Percentiles rank a stretch among this genome's conserved stretches.
These are phyloP conservation scores for Xerophyta viscosa DNA, from an alignment of 106 monocot species.

Conservation along the genomic window DNA sequence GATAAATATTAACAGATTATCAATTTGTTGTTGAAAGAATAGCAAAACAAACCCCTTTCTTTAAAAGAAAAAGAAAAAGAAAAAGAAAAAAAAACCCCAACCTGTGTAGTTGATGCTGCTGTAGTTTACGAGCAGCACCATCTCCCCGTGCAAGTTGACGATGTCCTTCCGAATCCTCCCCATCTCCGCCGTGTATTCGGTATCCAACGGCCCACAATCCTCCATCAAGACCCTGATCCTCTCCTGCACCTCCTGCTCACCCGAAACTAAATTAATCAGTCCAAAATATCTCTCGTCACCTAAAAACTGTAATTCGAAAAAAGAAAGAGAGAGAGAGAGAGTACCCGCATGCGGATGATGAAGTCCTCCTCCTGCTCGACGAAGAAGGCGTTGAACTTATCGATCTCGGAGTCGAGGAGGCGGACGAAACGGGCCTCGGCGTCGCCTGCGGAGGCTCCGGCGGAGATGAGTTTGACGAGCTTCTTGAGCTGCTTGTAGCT, in stretches of 20 bases:
- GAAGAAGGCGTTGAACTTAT: constrained; percentile 89
- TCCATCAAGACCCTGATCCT: constrained; percentile 3
- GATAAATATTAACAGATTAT: too few relatives aligned
- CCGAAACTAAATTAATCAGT: too few relatives aligned
- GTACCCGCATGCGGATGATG: constrained; percentile 43
- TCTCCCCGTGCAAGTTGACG: constrained; percentile 91
- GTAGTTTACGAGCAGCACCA: constrained; percentile 94
- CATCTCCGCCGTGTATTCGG: constrained; percentile 49
- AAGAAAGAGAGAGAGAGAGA: not conserved
- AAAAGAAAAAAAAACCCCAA: constrained; percentile 1
- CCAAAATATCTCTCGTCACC: too few relatives aligned
- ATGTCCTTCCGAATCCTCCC: constrained; percentile 70
- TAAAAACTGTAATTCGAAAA: not conserved
- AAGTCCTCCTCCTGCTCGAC: constrained; percentile 90
- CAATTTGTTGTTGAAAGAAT: too few relatives aligned
- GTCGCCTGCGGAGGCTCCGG: constrained; percentile 14
- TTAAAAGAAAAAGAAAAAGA: not conserved
- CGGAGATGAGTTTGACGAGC: constrained; percentile 30
- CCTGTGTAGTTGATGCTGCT: constrained; percentile 90
- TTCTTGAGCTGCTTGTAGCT: constrained; percentile 12
- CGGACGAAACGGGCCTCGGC: constrained; percentile 69
- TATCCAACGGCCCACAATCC: constrained; percentile 6
- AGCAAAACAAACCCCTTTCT: too few relatives aligned
- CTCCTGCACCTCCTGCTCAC: constrained; percentile 61
- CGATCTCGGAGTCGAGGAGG: constrained; percentile 73